phyloP scores from a whole-genome alignment of 805 yeast species.

The Jamesozyma jinghongensis region DNA sequence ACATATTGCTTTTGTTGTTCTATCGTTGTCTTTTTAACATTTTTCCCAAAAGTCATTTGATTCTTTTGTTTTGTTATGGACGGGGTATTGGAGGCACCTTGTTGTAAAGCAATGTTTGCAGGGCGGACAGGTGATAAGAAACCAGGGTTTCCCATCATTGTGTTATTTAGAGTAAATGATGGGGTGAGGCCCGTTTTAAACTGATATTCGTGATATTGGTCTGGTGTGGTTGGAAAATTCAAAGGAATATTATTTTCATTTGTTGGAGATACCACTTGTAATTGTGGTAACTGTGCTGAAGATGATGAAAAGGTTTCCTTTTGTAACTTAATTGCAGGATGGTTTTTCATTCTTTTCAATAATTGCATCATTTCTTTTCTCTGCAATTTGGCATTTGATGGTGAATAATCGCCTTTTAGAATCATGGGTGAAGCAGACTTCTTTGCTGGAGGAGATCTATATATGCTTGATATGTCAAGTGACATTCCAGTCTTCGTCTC shows the following conservation, averaged over 20 bases:
- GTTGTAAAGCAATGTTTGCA: not conserved
- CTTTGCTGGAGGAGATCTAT: not conserved
- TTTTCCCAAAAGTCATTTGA: not conserved
- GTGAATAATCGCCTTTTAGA: constrained; percentile 12
- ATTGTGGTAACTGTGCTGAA: no score
- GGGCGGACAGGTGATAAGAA: not conserved
- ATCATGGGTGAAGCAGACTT: not conserved
- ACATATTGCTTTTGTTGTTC: constrained; percentile 12
- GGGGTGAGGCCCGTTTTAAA: not conserved
- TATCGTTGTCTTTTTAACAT: not conserved
- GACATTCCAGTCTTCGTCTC: not conserved
- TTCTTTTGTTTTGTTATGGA: not conserved
- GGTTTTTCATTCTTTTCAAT: not conserved
- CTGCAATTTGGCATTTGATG: not conserved
- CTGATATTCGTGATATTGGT: not conserved
- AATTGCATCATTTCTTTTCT: not conserved
- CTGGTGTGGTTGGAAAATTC: not conserved
- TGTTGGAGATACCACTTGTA: no score
- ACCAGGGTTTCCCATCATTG: not conserved
- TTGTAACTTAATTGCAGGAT: no score
- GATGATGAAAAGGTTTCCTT: no score
- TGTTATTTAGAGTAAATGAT: not conserved
- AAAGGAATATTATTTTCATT: not conserved
- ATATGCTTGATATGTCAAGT: constrained; percentile 12
- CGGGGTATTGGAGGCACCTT: not conserved